These are phyloP conservation scores for Ophioceras dolichostomum DNA, from an alignment of 2,329 filamentous ascomycete species.

Conservation along the genomic window DNA sequence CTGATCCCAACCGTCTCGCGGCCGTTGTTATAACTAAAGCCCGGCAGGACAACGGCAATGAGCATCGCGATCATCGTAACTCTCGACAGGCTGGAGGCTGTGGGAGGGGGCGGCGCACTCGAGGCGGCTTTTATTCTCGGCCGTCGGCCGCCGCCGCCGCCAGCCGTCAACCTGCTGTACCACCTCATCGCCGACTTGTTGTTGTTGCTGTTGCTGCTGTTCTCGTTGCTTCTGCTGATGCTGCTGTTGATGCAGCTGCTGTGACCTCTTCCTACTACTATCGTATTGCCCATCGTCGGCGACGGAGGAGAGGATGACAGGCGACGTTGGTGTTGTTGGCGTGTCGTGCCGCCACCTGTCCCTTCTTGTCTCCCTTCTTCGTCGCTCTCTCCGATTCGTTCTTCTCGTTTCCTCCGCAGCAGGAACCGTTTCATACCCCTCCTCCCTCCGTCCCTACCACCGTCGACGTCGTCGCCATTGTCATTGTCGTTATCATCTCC, in stretches of 20 bases:
- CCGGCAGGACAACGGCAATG: constrained; percentile 36
- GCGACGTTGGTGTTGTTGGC: too few species aligned
- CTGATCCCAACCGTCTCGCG: constrained; percentile 23
- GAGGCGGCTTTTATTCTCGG: constrained; percentile 30
- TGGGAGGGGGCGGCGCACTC: constrained; percentile 25
- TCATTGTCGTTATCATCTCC: too few species aligned
- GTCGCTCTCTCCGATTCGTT: background rate
- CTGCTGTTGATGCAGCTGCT: constrained; percentile 1
- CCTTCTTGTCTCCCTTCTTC: constrained; percentile 1
- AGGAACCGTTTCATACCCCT: background rate
- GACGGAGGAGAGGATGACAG: background rate
- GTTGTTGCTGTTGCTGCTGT: constrained; percentile 8
- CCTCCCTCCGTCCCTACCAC: constrained; percentile 6
- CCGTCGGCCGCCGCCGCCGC: constrained; percentile 23
- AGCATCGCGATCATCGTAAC: constrained; percentile 35
- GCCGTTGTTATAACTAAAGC: constrained; percentile 29
- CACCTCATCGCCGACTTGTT: constrained; percentile 22
- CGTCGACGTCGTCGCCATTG: constrained; percentile 14
- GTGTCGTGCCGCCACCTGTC: background rate
- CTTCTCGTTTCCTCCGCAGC: background rate
- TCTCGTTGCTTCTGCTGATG: constrained; percentile 5
- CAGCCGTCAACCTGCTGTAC: constrained; percentile 28
- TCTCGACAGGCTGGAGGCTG: constrained; percentile 27
- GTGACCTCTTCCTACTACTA: constrained; percentile 8
- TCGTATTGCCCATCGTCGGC: constrained; percentile 4